These are phyloP conservation scores for Wickerhamiella hasegawae DNA, from an alignment of 805 yeast genomes.

Conservation along the genomic window DNA sequence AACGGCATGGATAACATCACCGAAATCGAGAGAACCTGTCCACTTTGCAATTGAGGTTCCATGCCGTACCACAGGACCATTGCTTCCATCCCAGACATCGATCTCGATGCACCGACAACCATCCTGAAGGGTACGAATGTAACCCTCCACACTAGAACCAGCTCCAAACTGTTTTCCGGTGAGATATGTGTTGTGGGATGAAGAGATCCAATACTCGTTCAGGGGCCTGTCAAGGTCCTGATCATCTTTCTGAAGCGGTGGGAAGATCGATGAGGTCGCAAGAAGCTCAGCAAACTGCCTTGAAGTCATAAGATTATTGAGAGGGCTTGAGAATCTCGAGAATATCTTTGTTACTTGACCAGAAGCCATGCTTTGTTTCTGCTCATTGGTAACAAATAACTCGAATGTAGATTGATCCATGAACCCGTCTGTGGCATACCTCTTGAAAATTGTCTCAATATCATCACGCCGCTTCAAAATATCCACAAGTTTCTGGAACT, in stretches of 20 bases:
- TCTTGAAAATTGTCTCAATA: slow-evolving; percentile 28
- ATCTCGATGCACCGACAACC: slow-evolving; percentile 94
- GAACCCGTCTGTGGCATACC: background rate
- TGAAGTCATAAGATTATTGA: slow-evolving; percentile 8
- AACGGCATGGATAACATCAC: slow-evolving; percentile 55
- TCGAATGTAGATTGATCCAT: background rate
- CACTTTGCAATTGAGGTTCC: slow-evolving; percentile 47
- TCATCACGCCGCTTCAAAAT: slow-evolving; percentile 53
- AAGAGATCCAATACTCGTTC: slow-evolving; percentile 75
- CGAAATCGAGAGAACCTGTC: slow-evolving; percentile 54
- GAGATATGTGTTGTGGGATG: slow-evolving; percentile 89
- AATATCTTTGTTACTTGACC: slow-evolving; percentile 20
- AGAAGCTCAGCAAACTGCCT: slow-evolving; percentile 27
- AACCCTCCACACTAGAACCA: slow-evolving; percentile 77
- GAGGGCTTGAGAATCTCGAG: slow-evolving; percentile 21
- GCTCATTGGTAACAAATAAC: slow-evolving; percentile 1
- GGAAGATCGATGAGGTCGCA: slow-evolving; percentile 17
- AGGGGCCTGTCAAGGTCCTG: slow-evolving; percentile 45
- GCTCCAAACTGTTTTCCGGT: slow-evolving; percentile 81
- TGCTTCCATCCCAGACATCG: slow-evolving; percentile 82
- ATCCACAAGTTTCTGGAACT: slow-evolving; percentile 62
- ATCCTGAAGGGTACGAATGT: slow-evolving; percentile 67
- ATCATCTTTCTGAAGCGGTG: slow-evolving; percentile 3
- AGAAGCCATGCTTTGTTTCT: slow-evolving; percentile 4
- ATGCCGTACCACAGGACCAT: slow-evolving; percentile 78